Conservation (phyloP, 208 protist species). For the Wallacemonas rigidus region DNA sequence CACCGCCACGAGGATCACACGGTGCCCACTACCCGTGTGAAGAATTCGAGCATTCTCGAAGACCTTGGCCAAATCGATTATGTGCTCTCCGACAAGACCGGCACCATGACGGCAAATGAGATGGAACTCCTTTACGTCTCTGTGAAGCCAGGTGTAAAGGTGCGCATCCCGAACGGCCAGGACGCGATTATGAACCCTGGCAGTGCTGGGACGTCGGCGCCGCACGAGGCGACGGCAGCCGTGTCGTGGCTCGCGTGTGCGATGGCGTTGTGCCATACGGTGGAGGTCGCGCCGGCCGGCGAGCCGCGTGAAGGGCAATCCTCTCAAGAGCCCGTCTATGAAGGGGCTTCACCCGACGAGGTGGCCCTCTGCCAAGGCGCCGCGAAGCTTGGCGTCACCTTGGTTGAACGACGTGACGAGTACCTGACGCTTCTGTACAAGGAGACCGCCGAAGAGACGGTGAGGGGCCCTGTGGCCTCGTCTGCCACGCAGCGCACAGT, state of each 20-base stretch:
- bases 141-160: slow-evolving; percentile 28
- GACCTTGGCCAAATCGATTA: slow-evolving; percentile 95
- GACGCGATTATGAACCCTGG: not conserved
- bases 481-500: slow-evolving; percentile 15
- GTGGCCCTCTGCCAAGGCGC: slow-evolving; percentile 88
- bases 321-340: slow-evolving; percentile 37
- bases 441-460: too few species aligned
- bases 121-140: slow-evolving; percentile 88
- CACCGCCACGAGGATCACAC: too few species aligned
- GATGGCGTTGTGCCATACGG: slow-evolving; percentile 91
- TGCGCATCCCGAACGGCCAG: slow-evolving; percentile 3
- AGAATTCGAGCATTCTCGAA: slow-evolving; percentile 92
- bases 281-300: slow-evolving; percentile 46
- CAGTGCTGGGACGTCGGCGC: not conserved
- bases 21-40: slow-evolving; percentile 27
- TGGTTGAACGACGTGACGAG: slow-evolving; percentile 37
- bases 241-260: slow-evolving; percentile 48
- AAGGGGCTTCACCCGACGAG: slow-evolving; percentile 94
- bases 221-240: slow-evolving; percentile 16
- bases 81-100: slow-evolving; percentile 95
- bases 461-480: too few species aligned
- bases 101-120: slow-evolving; percentile 95
- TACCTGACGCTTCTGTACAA: slow-evolving; percentile 20
- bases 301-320: not conserved
- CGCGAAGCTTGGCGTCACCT: slow-evolving; percentile 52